Base-by-base conservation (phyloP, 2,329 filamentous ascomycete species). In the Phaeosphaeria sp. region DNA sequence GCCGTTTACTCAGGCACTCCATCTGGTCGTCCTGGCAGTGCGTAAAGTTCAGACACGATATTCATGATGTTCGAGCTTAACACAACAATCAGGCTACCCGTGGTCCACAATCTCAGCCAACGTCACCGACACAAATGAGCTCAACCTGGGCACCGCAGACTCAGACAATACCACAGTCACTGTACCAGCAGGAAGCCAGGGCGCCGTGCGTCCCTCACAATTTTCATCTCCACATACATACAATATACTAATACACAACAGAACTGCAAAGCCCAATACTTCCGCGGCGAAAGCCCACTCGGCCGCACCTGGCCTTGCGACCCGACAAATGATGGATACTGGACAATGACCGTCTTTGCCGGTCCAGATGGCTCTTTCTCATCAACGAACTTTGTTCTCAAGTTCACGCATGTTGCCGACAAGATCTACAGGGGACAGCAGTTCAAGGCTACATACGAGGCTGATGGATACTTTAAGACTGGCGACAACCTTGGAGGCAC, bases 261-360 rank as follows among this genome's bases (percentile, higher is more conserved):
- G 61, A 69, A 71, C 51, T 74, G 70, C 57, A 36, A 53, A 15
- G 70, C 71, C 40, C 60, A 67, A 48, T 74, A 66, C 68, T 65
- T 64, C 20, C 49, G 20, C 0, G 50, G 48, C n/a, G 66, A 68
- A 25, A 60, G 46, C 3, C 64, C 63, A 1, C 56, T 64, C 42
- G 62, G 57, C n/a, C 69, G 64, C 21, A 59, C 56, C 13, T 74
- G 66, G 66, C 66, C 70, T 2, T 73, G 69, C 49, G 69, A 71
- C 22, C 21, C 56, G 1, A 43, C 57, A 1, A 51, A 52, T 9
- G 49, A 67, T 1, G 69, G 71, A 1, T 69, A 71, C 36, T 74
- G 69, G 70, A 49, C 54, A 2, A 65, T 74, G 54, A 57, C 65
- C 11, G 57, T 71, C 24, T 49, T 64, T 0, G 50, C 55, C n/a